phyloP scores from a whole-genome alignment of 2,329 filamentous ascomycete species.

The Penicillium rolfsii region DNA sequence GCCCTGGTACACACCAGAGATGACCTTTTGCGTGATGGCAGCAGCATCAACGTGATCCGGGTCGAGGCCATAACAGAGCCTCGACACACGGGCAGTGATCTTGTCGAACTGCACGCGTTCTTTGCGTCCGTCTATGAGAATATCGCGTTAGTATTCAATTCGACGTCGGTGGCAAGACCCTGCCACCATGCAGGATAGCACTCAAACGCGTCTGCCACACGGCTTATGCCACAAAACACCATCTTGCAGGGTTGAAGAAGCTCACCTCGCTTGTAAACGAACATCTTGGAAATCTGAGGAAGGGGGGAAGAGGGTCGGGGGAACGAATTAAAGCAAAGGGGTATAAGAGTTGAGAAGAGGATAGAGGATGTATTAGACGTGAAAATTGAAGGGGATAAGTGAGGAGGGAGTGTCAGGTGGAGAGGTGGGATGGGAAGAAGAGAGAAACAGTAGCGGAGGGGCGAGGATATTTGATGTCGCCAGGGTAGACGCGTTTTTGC shows the following conservation, averaged over 20 bases:
- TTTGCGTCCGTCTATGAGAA: slow-evolving; percentile 84
- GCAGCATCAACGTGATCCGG: slow-evolving; percentile 95
- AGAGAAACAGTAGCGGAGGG: slow-evolving; percentile 19
- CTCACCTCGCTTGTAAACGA: slow-evolving; percentile 66
- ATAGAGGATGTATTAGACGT: slow-evolving; percentile 16
- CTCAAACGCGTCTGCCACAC: slow-evolving; percentile 10
- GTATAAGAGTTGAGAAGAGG: slow-evolving; percentile 29
- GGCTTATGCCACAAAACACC: slow-evolving; percentile 3
- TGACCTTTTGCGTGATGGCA: slow-evolving; percentile 98
- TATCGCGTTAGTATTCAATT: slow-evolving; percentile 26
- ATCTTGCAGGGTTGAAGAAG: slow-evolving; percentile 12
- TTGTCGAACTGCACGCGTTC: slow-evolving; percentile 99
- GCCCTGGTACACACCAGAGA: slow-evolving; percentile 97
- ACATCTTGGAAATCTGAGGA: slow-evolving; percentile 52
- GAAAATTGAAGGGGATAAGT: slow-evolving; percentile 24
- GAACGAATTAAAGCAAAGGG: slow-evolving; percentile 24
- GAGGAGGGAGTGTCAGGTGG: slow-evolving; percentile 4
- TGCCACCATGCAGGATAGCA: neutral
- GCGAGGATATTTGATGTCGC: slow-evolving; percentile 40
- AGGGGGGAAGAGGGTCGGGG: slow-evolving; percentile 11
- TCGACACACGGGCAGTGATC: slow-evolving; percentile 97
- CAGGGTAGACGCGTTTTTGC: slow-evolving; percentile 37
- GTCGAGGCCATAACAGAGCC: slow-evolving; percentile 96
- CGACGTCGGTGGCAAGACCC: slow-evolving; percentile 23
- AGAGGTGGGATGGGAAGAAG: slow-evolving; percentile 16